phyloP scores from a whole-genome alignment of 441 rosid genomes.

The Erodium moschatum region DNA sequence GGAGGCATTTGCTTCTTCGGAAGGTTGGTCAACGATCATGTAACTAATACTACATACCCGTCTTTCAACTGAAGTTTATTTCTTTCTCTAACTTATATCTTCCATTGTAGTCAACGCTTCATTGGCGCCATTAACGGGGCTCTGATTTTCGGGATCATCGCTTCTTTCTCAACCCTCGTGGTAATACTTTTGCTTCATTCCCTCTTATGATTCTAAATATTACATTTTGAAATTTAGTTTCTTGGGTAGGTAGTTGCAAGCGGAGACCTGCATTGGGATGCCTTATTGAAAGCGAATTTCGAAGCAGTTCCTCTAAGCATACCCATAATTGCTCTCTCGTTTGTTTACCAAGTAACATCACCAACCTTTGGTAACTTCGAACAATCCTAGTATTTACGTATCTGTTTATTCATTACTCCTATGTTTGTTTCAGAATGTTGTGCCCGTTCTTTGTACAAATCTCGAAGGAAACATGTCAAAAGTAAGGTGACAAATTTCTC shows the following conservation, averaged over 20 bases:
- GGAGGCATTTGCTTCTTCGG: constrained; percentile 89
- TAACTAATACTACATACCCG: no score
- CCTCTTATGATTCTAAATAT: neutral
- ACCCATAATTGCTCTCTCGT: constrained; percentile 86
- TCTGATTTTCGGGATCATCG: constrained; percentile 58
- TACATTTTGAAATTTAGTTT: constrained; percentile 7
- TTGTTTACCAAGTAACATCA: constrained; percentile 79
- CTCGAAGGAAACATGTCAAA: constrained; percentile 90
- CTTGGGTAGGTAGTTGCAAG: constrained; percentile 61
- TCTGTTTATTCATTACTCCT: constrained; percentile 1
- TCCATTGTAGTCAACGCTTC: constrained; percentile 62
- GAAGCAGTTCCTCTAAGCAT: constrained; percentile 88
- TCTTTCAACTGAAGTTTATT: neutral
- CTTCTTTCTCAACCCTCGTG: constrained; percentile 79
- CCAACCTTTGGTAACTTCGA: constrained; percentile 14
- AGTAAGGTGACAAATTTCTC: constrained; percentile 62
- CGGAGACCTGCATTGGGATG: constrained; percentile 63
- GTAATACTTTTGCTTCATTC: constrained; percentile 29
- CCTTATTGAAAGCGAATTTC: constrained; percentile 79
- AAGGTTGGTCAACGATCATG: constrained; percentile 38
- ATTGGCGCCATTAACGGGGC: constrained; percentile 77
- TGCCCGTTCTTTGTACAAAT: constrained; percentile 84
- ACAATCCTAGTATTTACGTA: constrained; percentile 13
- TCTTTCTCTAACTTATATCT: constrained; percentile 6
- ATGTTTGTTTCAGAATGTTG: constrained; percentile 60